Percentiles rank a stretch among this genome's conserved stretches.
Evolutionary conservation across 768 basidiomycete species (phyloP).

Genomic region (Auricularia cornea): DNA sequence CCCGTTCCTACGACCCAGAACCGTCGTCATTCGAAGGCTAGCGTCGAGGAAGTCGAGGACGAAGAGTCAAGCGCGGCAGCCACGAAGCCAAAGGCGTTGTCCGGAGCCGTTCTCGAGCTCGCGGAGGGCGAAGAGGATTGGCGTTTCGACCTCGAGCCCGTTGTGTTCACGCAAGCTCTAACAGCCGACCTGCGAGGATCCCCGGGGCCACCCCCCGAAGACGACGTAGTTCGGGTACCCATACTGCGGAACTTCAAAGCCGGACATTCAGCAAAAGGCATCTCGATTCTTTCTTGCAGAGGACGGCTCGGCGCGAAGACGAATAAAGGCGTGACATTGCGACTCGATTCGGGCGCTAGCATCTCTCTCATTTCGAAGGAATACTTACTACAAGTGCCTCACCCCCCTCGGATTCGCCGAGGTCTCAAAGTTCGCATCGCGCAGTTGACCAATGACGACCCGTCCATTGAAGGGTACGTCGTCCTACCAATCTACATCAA

Average conservation of each 20-base stretch:
- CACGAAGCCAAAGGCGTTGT: not conserved
- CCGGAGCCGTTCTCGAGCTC: not conserved
- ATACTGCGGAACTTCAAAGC: not conserved
- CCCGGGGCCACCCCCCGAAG: not conserved
- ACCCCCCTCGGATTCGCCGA: not conserved
- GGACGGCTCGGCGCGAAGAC: not conserved
- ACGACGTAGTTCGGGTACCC: not conserved
- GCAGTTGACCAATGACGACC: not conserved
- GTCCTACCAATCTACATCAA: not conserved
- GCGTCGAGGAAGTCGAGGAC: not conserved
- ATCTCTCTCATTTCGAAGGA: not conserved
- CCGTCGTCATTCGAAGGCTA: too few species aligned
- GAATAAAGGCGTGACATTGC: not conserved
- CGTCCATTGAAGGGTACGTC: not conserved
- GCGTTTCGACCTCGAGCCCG: not conserved
- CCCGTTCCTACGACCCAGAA: too few species aligned
- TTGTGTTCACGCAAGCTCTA: not conserved
- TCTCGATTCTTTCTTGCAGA: not conserved
- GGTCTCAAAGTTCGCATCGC: not conserved
- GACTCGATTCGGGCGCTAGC: not conserved
- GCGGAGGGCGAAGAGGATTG: too few species aligned
- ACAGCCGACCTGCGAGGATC: not conserved
- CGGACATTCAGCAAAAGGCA: not conserved
- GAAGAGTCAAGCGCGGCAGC: not conserved
- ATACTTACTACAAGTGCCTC: not conserved